Conservation (phyloP, 208 protist genomes). For the Leishmania major region DNA sequence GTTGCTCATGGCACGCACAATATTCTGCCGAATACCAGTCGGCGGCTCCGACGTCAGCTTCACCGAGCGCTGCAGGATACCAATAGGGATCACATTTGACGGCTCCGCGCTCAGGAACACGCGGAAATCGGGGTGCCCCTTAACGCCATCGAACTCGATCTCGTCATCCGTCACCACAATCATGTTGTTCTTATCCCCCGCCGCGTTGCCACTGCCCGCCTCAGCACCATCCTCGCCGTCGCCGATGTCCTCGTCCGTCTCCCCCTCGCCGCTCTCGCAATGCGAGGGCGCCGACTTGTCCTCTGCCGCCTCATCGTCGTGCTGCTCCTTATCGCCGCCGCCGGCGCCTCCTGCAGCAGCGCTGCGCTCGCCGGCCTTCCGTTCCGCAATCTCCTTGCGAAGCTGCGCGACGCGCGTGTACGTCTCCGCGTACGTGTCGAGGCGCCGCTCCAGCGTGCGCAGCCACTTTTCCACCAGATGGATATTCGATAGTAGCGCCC, state of each 20-base stretch:
- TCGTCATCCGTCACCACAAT: slow-evolving; percentile 89
- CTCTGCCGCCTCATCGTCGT: slow-evolving; percentile 8
- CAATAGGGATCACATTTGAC: slow-evolving; percentile 95
- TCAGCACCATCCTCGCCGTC: slow-evolving; percentile 28
- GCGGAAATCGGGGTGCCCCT: slow-evolving; percentile 95
- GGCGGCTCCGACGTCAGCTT: slow-evolving; percentile 99
- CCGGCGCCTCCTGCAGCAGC: slow-evolving; percentile 9
- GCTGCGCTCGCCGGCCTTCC: slow-evolving; percentile 64
- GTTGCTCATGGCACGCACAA: slow-evolving; percentile 95
- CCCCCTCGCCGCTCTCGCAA: slow-evolving; percentile 18
- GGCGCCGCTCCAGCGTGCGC: slow-evolving; percentile 95
- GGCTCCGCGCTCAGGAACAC: slow-evolving; percentile 98
- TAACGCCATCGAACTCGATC: slow-evolving; percentile 88
- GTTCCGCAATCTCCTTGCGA: slow-evolving; percentile 84
- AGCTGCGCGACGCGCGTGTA: slow-evolving; percentile 92
- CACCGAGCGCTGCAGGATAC: slow-evolving; percentile 97
- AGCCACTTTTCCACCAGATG: slow-evolving; percentile 98
- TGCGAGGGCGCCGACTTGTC: slow-evolving; percentile 1
- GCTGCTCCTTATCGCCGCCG: slow-evolving; percentile 21
- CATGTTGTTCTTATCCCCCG: slow-evolving; percentile 24
- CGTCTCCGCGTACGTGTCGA: slow-evolving; percentile 93
- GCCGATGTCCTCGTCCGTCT: slow-evolving; percentile 23
- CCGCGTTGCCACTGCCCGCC: slow-evolving; percentile 22
- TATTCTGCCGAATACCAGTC: slow-evolving; percentile 96
- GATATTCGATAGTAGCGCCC: slow-evolving; percentile 99